Conservation (phyloP, 2,329 filamentous ascomycete genomes). For the Coleophoma crateriformis region DNA sequence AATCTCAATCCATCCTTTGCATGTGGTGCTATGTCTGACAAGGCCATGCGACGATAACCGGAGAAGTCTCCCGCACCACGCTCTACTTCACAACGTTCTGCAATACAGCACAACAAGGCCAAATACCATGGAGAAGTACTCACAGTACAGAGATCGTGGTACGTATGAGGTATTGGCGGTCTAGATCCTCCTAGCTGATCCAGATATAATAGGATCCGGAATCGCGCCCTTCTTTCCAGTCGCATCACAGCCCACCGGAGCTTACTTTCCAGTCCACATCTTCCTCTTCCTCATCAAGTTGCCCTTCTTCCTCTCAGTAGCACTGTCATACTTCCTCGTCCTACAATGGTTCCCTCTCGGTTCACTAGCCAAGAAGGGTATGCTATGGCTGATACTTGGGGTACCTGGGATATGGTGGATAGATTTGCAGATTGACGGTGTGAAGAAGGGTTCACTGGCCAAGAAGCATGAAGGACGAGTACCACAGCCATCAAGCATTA, state of each 20-base stretch:
- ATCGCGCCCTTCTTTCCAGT: slow-evolving; percentile 94
- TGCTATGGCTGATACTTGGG: slow-evolving; percentile 81
- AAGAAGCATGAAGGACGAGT: slow-evolving; percentile 69
- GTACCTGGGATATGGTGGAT: slow-evolving; percentile 97
- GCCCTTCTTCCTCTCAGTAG: slow-evolving; percentile 67
- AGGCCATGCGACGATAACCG: neutral
- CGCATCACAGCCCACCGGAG: slow-evolving; percentile 54
- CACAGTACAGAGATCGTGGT: slow-evolving; percentile 71
- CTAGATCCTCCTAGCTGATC: slow-evolving; percentile 15
- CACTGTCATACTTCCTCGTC: slow-evolving; percentile 68
- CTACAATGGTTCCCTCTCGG: slow-evolving; percentile 77
- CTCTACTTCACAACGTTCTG: neutral
- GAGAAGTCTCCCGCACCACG: neutral
- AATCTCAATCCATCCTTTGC: too few species aligned
- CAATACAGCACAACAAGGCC: neutral
- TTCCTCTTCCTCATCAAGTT: slow-evolving; percentile 78
- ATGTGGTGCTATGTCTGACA: too few species aligned
- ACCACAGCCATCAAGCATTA: slow-evolving; percentile 73
- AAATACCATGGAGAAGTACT: slow-evolving; percentile 64
- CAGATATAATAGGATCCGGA: slow-evolving; percentile 65
- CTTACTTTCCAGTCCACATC: slow-evolving; percentile 59
- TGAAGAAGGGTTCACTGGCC: slow-evolving; percentile 82
- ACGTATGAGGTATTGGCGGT: slow-evolving; percentile 11
- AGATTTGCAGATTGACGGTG: slow-evolving; percentile 95
- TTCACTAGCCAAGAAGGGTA: slow-evolving; percentile 67